Evolutionary conservation across 192 early-diverging fungal species (phyloP), one percentile per base, ranked within the genome.

Genomic region (Powellomyces hirtus): DNA sequence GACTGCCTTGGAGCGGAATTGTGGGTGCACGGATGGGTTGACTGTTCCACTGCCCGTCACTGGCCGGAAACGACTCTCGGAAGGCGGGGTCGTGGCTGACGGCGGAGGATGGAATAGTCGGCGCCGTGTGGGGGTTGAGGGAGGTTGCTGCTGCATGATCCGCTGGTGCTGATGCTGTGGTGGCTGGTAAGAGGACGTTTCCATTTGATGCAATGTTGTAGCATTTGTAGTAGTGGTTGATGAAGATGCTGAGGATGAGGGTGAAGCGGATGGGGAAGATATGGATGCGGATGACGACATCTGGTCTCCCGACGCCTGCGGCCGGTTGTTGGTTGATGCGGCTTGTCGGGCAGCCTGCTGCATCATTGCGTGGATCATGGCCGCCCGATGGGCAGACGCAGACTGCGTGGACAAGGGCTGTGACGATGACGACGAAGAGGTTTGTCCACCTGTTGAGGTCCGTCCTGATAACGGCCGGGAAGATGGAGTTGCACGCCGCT

Each of bases 1-100:
- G 20, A 85, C 84, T 29, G 75, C 74, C 55, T 85, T 85, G n/a
- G 71, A 71, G 20, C 79, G 45, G 65, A 85, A 85, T 57, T 85
- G 81, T 29, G 83, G 79, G 50, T 85, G 78, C 26, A 85, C 66
- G n/a, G 76, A 76, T 4, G 81, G 76, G 59, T 79, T 76, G 49
- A 73, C 63, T 42, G 77, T 59, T 13, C 62, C 74, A 38, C 24
- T 24, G 20, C 72, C 67, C 0, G 42, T 49, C n/a, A 69, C 59
- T 7, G 45, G 58, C 18, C 37, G 24, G n/a, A 37, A 31, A 14
- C 40, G 40, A 31, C 26, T 36, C 11, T 44, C 22, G 34, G 64
- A 31, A 34, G 64, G 64, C 33, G 67, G 67, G 6, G 67, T 69
- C 6, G 67, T 69, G n/a, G 67, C 56, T 13, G 67, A 69, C 14